Evolutionary conservation across 805 yeast species (phyloP), one percentile per base, ranked within the genome.

Genomic region (Zygoascus bituminiphila): DNA sequence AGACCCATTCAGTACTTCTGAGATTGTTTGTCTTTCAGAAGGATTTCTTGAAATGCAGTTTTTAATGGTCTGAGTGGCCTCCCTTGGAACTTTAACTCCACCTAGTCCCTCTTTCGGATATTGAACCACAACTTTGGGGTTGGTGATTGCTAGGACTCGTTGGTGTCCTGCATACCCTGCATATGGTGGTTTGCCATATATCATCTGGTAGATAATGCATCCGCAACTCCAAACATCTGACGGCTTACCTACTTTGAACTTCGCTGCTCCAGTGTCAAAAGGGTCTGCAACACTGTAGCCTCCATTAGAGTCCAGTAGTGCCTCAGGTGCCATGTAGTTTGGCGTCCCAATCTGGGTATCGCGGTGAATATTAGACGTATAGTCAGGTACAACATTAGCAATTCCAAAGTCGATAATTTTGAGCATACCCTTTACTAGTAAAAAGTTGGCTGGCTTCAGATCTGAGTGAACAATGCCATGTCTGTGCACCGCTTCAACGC

Each of bases 191-290:
- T 76, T 75, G 0, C 96, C 96, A 58, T 93, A 94, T 7, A 89
- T 77, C 95, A 93, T 88, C 64, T 93, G 98, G 65, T 88, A 91
- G 0, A 93, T 71, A 2, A 93, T 91, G 63, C 98, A 88, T 0
- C 98, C 98, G 66, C 96, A 85, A 19, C 98, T 88, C 98, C 98
- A 93, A 14, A 93, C 81, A 67, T 93, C 98, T 1, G 97, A 84
- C 0, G 98, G 96, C 58, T 82, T 83, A 1, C 98, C 97, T 9
- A 89, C 95, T 63, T 79, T 85, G 91, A 61, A 61, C 43, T 48
- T 82, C 68, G 33, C 78, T 14, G 19, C 21, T 8, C 26, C 26
- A 29, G 10, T 29, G 8, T 33, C 35, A 17, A 45, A 45, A n/a
- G 36, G 42, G 5, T 39, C 42, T 21, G 47, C 48, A 15, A 41